Evolutionary conservation across 208 protist species (phyloP).

Genomic region (Leishmania braziliensis): DNA sequence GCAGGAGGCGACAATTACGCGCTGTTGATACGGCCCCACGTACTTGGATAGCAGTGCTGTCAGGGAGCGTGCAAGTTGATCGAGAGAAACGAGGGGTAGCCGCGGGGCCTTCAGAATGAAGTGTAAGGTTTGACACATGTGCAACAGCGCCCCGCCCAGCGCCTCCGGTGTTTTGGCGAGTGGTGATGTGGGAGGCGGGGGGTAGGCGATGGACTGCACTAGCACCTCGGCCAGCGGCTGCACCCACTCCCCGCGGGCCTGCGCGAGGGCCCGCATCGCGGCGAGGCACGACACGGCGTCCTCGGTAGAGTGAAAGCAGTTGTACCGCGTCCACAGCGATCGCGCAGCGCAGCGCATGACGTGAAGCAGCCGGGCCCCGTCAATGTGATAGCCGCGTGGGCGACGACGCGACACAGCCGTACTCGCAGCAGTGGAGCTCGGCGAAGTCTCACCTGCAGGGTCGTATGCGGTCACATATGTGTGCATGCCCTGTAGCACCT

Average conservation of each 20-base stretch:
- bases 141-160: constrained; percentile 50
- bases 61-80: constrained; percentile 49
- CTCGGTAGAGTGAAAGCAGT: constrained; percentile 39
- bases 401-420: constrained; percentile 7
- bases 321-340: constrained; percentile 63
- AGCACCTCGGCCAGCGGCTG: constrained; percentile 64
- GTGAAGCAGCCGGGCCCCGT: constrained; percentile 47
- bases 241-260: constrained; percentile 55
- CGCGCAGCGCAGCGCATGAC: constrained; percentile 59
- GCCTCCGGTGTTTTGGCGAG: constrained; percentile 27
- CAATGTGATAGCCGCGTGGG: constrained; percentile 31
- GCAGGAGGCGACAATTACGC: constrained; percentile 73
- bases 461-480: constrained; percentile 20
- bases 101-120: constrained; percentile 47
- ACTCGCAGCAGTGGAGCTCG: not conserved
- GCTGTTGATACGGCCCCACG: constrained; percentile 79
- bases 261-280: constrained; percentile 54
- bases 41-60: constrained; percentile 77
- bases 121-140: constrained; percentile 53
- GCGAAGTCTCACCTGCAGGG: not conserved
- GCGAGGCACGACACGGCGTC: constrained; percentile 60
- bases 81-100: constrained; percentile 60
- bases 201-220: constrained; percentile 47
- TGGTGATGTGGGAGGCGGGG: constrained; percentile 18
- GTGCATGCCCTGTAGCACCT: constrained; percentile 61